phyloP scores from a whole-genome alignment of 148 eudicot species.

The Rhododendron griersonianum region DNA sequence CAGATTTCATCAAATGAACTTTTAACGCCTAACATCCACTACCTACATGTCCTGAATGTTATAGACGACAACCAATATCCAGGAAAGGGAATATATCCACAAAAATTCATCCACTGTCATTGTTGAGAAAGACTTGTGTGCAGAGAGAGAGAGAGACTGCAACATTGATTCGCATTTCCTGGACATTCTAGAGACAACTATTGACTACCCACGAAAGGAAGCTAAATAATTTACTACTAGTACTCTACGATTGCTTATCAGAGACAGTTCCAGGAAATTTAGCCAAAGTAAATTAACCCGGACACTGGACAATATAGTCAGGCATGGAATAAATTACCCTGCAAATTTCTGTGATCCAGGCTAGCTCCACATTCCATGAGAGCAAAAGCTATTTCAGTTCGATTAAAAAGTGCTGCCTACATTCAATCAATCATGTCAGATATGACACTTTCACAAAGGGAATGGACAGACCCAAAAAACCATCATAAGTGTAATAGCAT shows the following conservation, averaged over 20 bases:
- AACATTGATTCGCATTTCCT: neutral
- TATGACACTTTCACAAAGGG: neutral
- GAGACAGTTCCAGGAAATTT: neutral
- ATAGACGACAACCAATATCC: neutral
- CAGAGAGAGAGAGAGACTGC: neutral
- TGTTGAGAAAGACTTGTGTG: neutral
- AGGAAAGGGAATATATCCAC: neutral
- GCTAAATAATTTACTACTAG: neutral
- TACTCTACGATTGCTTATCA: neutral
- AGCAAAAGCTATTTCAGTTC: constrained; percentile 54
- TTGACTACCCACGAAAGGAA: neutral
- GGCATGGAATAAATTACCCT: constrained; percentile 30
- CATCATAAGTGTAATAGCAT: neutral
- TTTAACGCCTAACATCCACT: neutral
- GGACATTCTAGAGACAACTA: neutral
- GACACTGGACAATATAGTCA: neutral
- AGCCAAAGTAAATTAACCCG: neutral
- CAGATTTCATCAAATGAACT: neutral
- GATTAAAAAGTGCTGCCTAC: constrained; percentile 69
- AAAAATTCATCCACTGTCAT: neutral
- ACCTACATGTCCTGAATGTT: neutral
- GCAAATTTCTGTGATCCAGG: constrained; percentile 54
- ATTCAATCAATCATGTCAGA: constrained; percentile 2
- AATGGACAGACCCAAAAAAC: neutral
- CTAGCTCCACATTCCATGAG: constrained; percentile 70